Evolutionary conservation across 1,284 basidiomycete genomes (phyloP), one percentile per base, ranked within the genome.

Genomic region (Clitocybe nebularis): DNA sequence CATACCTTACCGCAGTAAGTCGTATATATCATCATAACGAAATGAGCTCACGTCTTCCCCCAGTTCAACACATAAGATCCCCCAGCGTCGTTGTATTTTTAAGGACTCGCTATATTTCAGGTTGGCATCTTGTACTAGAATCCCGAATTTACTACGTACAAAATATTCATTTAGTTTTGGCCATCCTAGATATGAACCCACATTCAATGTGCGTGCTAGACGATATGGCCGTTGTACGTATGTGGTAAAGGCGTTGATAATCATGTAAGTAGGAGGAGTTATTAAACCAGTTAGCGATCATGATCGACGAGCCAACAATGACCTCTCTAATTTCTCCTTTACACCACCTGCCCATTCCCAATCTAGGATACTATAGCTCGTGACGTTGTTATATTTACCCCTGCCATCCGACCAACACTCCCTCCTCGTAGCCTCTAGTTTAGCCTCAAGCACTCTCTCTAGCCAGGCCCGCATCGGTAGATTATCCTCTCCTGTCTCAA

Each of bases 1-100:
- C 88, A 5, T 90, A 90, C 58, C 69, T 90, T 47, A 78, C 76
- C 42, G 81, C 84, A 17, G 86, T 87, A 59, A 58, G 87, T 10
- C 5, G 1, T 20, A 22, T 23, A 10, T 17, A 16, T 10, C n/a
- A 9, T 36, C 7, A 33, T 39, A n/a, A n/a, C 16, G 6, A 19
- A 25, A n/a, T 24, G 11, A 34, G 9, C 45, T 53, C 30, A 55
- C 41, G 24, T 38, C 19, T 5, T 14, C 34, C 39, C 21, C 29
- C 39, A 69, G 67, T 61, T 68, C 48, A 65, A 64, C 44, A 56
- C 64, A 50, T 69, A 57, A 52, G n/a, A n/a, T n/a, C n/a, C n/a
- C n/a, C n/a, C n/a, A n/a, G n/a, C n/a, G n/a, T n/a, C n/a, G n/a
- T n/a, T n/a, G n/a, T n/a, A n/a, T n/a, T n/a, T n/a, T n/a, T n/a